Conservation (phyloP, 331 rosid species). For the Telfairia occidentalis region DNA sequence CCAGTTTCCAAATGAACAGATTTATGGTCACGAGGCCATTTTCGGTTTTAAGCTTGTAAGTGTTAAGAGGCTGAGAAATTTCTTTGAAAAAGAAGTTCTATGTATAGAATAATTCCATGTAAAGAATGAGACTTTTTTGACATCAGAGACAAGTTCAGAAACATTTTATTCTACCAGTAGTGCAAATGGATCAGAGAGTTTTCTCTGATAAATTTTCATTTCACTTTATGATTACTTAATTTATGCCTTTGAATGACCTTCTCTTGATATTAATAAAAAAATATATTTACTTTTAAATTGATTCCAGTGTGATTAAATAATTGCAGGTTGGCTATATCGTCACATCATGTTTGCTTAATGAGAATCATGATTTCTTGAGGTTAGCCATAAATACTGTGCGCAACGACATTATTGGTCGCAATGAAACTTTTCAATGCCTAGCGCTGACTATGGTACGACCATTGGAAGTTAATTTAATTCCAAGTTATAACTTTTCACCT, state of each 20-base stretch:
- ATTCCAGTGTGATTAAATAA: slow-evolving; percentile 20
- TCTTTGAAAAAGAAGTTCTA: not conserved
- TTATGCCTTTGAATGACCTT: not conserved
- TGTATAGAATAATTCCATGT: not conserved
- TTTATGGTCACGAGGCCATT: not conserved
- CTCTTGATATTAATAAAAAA: not conserved
- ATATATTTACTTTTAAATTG: not conserved
- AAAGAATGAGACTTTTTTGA: not conserved
- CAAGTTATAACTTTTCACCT: not conserved
- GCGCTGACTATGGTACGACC: slow-evolving; percentile 94
- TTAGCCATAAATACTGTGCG: slow-evolving; percentile 96
- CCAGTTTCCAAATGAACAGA: not conserved
- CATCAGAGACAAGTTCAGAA: not conserved
- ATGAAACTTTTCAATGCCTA: slow-evolving; percentile 92
- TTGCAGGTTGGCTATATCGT: slow-evolving; percentile 99
- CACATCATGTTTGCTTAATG: slow-evolving; percentile 87
- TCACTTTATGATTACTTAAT: not conserved
- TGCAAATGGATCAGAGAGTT: not conserved
- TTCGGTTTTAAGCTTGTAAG: not conserved
- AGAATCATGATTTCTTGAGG: slow-evolving; percentile 97
- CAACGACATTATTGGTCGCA: slow-evolving; percentile 94
- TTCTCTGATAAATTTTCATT: not conserved
- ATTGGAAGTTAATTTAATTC: slow-evolving; percentile 5
- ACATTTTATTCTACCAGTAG: not conserved
- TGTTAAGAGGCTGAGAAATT: not conserved